Evolutionary conservation across 2,329 filamentous ascomycete genomes (phyloP), one percentile per base, ranked within the genome.

Genomic region (Botrytis squamosa): DNA sequence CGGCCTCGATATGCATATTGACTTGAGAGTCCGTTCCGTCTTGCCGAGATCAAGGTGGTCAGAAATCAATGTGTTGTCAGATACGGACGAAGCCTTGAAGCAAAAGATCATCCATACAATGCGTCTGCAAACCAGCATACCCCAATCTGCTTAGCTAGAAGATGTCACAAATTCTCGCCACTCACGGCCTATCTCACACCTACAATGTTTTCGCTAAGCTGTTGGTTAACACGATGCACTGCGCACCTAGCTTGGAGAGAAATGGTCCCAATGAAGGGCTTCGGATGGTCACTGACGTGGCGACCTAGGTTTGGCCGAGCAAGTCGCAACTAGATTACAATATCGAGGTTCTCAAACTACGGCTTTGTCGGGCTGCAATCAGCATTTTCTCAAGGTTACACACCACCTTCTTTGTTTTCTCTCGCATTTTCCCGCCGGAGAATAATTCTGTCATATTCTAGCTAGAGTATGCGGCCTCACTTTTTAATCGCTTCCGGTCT

Each of bases 61-160:
- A 71, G 71, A 38, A 62, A 55, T 60, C 72, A 75, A 80, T 81
- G 80, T 78, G 79, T 79, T 80, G 80, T 79, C 78, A 77, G 40
- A 65, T 70, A 75, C 73, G 73, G 76, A 75, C 73, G 75, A 69
- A 75, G 74, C 69, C 66, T 63, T 49, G 57, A 70, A 70, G 66
- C n/a, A 49, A 73, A 77, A 74, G 73, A 76, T 76, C 73, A 77
- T 57, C 64, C 66, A 67, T 22, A 40, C 71, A 42, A 69, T 72
- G 71, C 9, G 64, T 69, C 44, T 72, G 52, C 63, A 68, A 44
- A 62, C 40, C 64, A 69, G 68, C 52, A 33, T 72, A 52, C 44
- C 63, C 52, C 63, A 36, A 72, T 38, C n/a, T 60, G 40, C 71
- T 68, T 72, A 73, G 71, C 44, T 70, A 73, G 44, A 63, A 40